Conservation (phyloP, 441 rosid genomes). For the Jatropha multifida region DNA sequence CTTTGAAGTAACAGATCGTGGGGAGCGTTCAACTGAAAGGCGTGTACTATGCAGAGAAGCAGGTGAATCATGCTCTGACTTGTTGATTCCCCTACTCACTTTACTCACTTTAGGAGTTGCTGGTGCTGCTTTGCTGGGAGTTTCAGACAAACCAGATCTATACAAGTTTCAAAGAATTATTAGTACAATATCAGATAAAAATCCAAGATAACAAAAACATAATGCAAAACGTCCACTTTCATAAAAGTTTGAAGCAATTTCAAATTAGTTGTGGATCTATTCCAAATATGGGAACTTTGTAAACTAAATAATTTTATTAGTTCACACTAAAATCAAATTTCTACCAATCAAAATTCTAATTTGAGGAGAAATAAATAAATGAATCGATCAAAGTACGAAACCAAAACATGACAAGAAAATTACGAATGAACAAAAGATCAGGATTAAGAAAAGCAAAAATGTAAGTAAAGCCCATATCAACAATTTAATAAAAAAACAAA, state of each 20-base stretch:
- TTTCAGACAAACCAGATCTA: conserved; percentile 76
- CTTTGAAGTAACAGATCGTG: conserved; percentile 59
- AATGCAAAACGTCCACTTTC: conserved; percentile 16
- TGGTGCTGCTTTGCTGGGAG: conserved; percentile 65
- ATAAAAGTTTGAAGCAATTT: conserved; percentile 2
- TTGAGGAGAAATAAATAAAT: conserved; percentile 15
- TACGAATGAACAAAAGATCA: conserved; percentile 10
- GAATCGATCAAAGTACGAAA: conserved; percentile 19
- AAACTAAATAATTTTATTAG: neutral
- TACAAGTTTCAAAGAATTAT: conserved; percentile 24
- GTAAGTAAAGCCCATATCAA: conserved; percentile 19
- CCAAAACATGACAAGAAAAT: conserved; percentile 1
- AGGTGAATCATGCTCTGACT: conserved; percentile 58
- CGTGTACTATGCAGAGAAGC: conserved; percentile 56
- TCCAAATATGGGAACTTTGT: conserved; percentile 16
- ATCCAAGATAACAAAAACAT: neutral
- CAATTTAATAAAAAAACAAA: conserved; percentile 15
- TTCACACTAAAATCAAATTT: conserved; percentile 15
- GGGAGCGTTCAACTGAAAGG: conserved; percentile 71
- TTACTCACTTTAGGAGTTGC: conserved; percentile 62
- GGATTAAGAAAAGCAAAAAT: conserved; percentile 8
- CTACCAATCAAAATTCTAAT: neutral
- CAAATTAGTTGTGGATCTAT: conserved; percentile 27
- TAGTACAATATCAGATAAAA: conserved; percentile 17
- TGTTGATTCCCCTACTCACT: conserved; percentile 43